Percentiles rank a stretch among this genome's conserved stretches.
Evolutionary conservation across 1,284 basidiomycete genomes (phyloP).

Genomic region (Papiliotrema flavescens): DNA sequence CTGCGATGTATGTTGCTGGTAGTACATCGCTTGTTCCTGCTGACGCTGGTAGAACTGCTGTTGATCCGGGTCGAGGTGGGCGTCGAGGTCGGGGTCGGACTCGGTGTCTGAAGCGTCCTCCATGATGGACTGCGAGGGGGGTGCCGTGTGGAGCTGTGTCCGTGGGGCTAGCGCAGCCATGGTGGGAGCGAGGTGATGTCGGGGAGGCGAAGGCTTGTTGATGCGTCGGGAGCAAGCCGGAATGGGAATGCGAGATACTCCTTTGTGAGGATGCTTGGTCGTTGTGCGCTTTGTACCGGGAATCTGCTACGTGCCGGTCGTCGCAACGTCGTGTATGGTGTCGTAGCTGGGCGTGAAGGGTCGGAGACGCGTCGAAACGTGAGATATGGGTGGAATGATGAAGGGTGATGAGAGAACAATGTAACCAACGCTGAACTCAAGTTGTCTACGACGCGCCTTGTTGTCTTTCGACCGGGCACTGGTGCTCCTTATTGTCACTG

Average conservation of each 20-base stretch:
- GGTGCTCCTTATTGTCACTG: no score
- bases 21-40: constrained; percentile 28
- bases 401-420: neutral
- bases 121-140: constrained; percentile 15
- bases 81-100: constrained; percentile 47
- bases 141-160: neutral
- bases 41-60: constrained; percentile 57
- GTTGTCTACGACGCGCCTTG: no score
- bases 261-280: no score
- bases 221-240: no score
- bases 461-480: no score
- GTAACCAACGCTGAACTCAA: no score
- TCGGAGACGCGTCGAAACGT: neutral
- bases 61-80: constrained; percentile 33
- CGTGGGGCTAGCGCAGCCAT: neutral
- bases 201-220: no score
- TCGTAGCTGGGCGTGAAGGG: neutral
- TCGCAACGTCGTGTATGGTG: neutral
- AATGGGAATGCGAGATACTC: neutral
- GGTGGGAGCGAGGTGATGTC: neutral
- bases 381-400: neutral
- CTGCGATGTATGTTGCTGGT: constrained; percentile 31
- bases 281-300: no score
- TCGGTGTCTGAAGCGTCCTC: constrained; percentile 39
- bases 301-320: neutral